Base-by-base conservation (phyloP, 495 filamentous ascomycete species). In the Venustampulla echinocandica region DNA sequence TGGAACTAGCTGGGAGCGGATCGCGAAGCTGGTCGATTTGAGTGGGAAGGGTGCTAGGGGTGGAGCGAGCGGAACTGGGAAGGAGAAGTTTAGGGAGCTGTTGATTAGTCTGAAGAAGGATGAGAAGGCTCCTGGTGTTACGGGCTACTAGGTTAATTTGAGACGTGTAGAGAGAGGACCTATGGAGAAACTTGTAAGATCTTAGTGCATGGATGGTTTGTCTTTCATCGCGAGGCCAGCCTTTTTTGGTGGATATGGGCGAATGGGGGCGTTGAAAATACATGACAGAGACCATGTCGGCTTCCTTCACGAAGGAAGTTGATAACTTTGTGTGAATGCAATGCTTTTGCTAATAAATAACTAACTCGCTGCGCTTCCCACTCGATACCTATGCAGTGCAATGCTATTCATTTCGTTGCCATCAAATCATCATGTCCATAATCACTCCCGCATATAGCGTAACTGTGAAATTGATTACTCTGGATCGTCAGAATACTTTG, bases 1-100 rank as follows among this genome's bases (percentile, higher is more conserved):
- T 19, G 92, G 92, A 22, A 99, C 93, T 6, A 90, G 86, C 74
- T 99, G 92, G 92, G 92, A 97, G 69, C 80, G 93, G 46, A 97
- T 99, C 63, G 84, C 89, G 2, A 97, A 96, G 69, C 62, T 97
- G 55, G 92, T 96, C 22, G 92, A 99, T 66, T 67, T 99, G 46
- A 95, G 87, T 61, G 92, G 93, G 40, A 97, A 97, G 71, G 88
- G 90, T 10, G 71, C 77, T 35, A 82, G 79, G 58, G 88, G 87
- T 47, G 90, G 90, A 58, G 85, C 82, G 19, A 80, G 75, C 19
- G 90, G 89, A 45, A 90, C 82, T 41, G 88, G 87, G 54, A 99
- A 97, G 75, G 85, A 90, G 63, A 82, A 84, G 49, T 97, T 97
- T 74, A 82, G 92, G 47, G 89, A 97, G 70, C 62, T 99, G 61